Evolutionary conservation across 129 eudicot species (phyloP).

Genomic region (Scalesia atractyloides): DNA sequence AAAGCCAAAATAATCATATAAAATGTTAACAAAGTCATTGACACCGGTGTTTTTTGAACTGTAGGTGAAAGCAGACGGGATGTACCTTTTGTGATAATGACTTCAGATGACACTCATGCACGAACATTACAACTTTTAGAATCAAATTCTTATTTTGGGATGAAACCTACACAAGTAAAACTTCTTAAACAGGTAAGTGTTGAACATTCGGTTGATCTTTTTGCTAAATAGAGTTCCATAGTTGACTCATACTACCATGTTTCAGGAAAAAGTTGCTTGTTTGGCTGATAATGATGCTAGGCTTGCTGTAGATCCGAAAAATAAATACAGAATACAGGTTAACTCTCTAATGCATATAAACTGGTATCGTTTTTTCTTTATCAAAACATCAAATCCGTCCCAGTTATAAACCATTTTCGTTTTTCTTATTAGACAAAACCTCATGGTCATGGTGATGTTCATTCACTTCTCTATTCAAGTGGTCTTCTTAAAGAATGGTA

Average conservation of each 20-base stretch:
- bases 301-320: conserved; percentile 76
- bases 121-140: conserved; percentile 75
- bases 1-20: not conserved
- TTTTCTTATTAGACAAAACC: conserved; percentile 77
- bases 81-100: conserved; percentile 90
- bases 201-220: not conserved
- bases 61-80: conserved; percentile 63
- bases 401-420: not conserved
- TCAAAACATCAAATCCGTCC: not conserved
- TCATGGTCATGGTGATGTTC: conserved; percentile 97
- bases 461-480: conserved; percentile 92
- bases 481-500: conserved; percentile 88
- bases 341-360: not conserved
- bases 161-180: conserved; percentile 79
- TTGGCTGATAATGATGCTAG: conserved; percentile 96
- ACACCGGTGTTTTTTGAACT: conserved; percentile 24
- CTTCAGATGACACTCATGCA: conserved; percentile 93
- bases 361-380: not conserved
- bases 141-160: conserved; percentile 82
- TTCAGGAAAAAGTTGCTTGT: conserved; percentile 98
- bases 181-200: conserved; percentile 81
- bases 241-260: conserved; percentile 7
- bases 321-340: conserved; percentile 87
- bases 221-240: conserved; percentile 2
- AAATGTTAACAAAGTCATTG: conserved; percentile 6